These are phyloP conservation scores for Santalum album DNA, from an alignment of 164 flowering plant genomes.

Conservation along the genomic window DNA sequence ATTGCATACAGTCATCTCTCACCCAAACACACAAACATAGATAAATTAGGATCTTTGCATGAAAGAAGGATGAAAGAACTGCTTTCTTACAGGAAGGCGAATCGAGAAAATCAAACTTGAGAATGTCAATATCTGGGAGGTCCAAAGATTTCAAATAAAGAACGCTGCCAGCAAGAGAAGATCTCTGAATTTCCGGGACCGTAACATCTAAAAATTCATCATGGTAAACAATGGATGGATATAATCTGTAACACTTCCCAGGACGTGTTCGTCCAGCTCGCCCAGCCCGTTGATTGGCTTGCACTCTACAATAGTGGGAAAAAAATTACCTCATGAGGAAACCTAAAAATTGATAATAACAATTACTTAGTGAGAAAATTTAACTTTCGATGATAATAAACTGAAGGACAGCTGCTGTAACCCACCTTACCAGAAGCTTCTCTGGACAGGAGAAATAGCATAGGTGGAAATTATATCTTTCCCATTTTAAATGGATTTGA, in stretches of 20 bases:
- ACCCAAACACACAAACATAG: too few species aligned
- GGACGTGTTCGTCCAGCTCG: conserved; percentile 97
- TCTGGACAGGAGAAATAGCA: too few species aligned
- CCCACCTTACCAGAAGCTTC: too few species aligned
- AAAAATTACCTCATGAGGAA: neutral
- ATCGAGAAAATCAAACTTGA: conserved; percentile 92
- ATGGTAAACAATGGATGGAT: conserved; percentile 58
- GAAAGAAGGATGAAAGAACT: neutral
- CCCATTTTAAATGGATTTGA: too few species aligned
- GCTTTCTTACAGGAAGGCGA: conserved; percentile 71
- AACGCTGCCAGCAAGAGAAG: conserved; percentile 95
- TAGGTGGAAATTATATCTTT: too few species aligned
- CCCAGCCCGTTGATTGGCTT: conserved; percentile 96
- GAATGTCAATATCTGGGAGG: conserved; percentile 83
- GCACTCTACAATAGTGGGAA: conserved; percentile 50
- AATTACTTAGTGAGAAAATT: too few species aligned
- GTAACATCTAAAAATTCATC: conserved; percentile 82
- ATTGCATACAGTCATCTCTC: too few species aligned
- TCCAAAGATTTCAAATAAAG: conserved; percentile 91
- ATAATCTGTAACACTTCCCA: conserved; percentile 93
- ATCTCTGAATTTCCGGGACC: conserved; percentile 86
- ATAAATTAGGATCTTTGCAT: too few species aligned
- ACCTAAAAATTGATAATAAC: neutral
- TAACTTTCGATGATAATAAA: too few species aligned
- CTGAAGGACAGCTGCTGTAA: too few species aligned